These are phyloP conservation scores for Striga asiatica DNA, from an alignment of 257 asterid species.

Conservation along the genomic window DNA sequence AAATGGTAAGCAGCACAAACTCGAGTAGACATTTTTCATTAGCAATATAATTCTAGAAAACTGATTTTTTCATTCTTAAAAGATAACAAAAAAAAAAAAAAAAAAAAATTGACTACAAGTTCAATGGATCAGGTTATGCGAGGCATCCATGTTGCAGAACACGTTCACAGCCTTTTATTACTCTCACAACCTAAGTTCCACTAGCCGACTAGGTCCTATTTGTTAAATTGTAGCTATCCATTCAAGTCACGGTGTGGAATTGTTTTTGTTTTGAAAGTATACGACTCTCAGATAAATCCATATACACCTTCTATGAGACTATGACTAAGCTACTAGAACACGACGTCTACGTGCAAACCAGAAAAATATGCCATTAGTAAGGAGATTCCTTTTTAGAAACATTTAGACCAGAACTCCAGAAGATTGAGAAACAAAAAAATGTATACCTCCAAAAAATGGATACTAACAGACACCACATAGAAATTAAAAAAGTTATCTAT, in stretches of 20 bases:
- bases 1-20: background rate
- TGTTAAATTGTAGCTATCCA: background rate
- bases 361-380: background rate
- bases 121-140: background rate
- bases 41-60: background rate
- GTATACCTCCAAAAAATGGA: background rate
- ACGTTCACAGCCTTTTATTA: background rate
- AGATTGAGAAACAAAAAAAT: background rate
- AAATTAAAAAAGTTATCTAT: background rate
- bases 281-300: slow-evolving; percentile 5
- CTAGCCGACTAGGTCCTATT: background rate
- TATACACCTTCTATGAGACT: background rate
- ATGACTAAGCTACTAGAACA: background rate
- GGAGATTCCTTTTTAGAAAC: slow-evolving; percentile 1
- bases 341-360: background rate
- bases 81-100: slow-evolving; percentile 1
- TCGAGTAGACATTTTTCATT: background rate
- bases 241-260: slow-evolving; percentile 1
- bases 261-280: background rate
- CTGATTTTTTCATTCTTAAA: background rate
- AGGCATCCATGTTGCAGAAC: background rate
- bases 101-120: background rate
- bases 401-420: background rate
- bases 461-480: background rate
- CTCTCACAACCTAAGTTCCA: background rate